These are phyloP conservation scores for Clathrospora elynae DNA, from an alignment of 2,329 filamentous ascomycete genomes.

Conservation along the genomic window DNA sequence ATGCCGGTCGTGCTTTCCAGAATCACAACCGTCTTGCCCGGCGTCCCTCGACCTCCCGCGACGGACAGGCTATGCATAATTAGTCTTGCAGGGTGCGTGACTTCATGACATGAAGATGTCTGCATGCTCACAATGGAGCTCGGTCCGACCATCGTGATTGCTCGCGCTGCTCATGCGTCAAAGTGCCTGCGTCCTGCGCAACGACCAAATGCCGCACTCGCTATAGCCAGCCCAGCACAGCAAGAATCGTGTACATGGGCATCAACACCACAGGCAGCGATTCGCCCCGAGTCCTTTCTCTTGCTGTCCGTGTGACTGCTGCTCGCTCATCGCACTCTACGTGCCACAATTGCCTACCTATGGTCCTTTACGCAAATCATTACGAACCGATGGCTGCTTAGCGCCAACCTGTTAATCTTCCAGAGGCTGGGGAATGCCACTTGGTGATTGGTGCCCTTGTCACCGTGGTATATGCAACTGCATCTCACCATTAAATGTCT, in stretches of 20 bases:
- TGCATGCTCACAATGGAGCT: conserved; percentile 14
- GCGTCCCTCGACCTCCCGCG: conserved; percentile 12
- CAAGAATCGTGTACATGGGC: conserved; percentile 2
- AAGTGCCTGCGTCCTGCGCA: conserved; percentile 8
- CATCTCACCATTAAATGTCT: conserved; percentile 1
- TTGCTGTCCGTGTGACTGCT: conserved; percentile 22
- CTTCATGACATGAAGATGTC: conserved; percentile 15
- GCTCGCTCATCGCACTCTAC: conserved; percentile 25
- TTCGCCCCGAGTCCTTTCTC: conserved; percentile 20
- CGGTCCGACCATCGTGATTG: conserved; percentile 25
- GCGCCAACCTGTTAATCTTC: conserved; percentile 25
- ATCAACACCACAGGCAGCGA: conserved; percentile 10
- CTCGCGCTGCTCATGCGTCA: too few species aligned
- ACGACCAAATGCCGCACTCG: too few species aligned
- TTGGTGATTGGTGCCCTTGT: conserved; percentile 6
- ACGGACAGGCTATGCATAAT: conserved; percentile 2
- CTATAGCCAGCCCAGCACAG: too few species aligned
- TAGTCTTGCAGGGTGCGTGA: conserved; percentile 13
- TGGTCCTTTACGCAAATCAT: conserved; percentile 22
- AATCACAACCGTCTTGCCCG: conserved; percentile 11
- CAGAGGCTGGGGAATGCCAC: conserved; percentile 28
- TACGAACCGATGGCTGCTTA: conserved; percentile 15
- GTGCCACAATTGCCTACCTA: conserved; percentile 23
- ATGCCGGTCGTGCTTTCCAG: conserved; percentile 9
- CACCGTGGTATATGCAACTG: conserved; percentile 6